Conservation (phyloP, 202 grass and related monocot genomes). For the Eragrostis tef region DNA sequence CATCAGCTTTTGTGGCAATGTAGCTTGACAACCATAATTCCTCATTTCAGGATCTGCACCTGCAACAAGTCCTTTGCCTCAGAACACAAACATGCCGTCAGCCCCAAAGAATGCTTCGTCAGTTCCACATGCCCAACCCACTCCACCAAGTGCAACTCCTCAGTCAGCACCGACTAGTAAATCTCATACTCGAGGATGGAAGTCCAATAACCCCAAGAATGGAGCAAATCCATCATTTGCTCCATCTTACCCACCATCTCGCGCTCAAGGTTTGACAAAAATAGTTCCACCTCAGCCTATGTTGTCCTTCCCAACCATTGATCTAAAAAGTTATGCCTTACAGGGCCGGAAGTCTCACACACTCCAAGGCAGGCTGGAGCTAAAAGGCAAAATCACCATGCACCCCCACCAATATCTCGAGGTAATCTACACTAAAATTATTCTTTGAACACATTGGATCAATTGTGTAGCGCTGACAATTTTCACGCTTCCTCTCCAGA, state of each 20-base stretch:
- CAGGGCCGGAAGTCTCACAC: conserved; percentile 43
- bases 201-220: conserved; percentile 41
- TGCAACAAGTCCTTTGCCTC: conserved; percentile 65
- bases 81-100: conserved; percentile 58
- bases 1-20: conserved; percentile 4
- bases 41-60: conserved; percentile 64
- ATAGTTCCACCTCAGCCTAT: conserved; percentile 25
- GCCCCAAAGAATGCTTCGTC: conserved; percentile 59
- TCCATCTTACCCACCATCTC: conserved; percentile 55
- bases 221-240: conserved; percentile 40
- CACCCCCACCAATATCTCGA: conserved; percentile 54
- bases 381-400: conserved; percentile 56
- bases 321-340: conserved; percentile 46
- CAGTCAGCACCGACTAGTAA: conserved; percentile 49
- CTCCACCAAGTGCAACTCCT: conserved; percentile 51
- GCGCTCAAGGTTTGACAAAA: conserved; percentile 60
- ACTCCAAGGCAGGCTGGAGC: conserved; percentile 46
- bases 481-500: conserved; percentile 47
- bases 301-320: conserved; percentile 1
- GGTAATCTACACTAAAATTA: conserved; percentile 52
- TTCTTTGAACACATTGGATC: conserved; percentile 23
- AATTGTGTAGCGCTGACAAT: conserved; percentile 23
- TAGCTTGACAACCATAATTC: conserved; percentile 37
- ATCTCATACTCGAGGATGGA: conserved; percentile 43
- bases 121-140: conserved; percentile 49